These are phyloP conservation scores for Penicillium canariense DNA, from an alignment of 495 filamentous ascomycete genomes.

Conservation along the genomic window DNA sequence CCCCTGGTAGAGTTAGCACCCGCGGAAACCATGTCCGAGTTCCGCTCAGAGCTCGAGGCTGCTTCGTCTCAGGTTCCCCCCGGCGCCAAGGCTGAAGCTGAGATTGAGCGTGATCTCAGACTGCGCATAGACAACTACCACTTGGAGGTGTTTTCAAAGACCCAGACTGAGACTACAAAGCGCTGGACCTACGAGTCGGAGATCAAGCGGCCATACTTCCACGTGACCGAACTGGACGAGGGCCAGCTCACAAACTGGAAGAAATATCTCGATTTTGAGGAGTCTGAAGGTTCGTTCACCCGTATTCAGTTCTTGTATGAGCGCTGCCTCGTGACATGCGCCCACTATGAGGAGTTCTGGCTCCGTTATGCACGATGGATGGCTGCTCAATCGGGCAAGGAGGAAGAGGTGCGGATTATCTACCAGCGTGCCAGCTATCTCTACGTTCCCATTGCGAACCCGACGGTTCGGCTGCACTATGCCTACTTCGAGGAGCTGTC, in stretches of 20 bases:
- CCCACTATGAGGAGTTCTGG: constrained; percentile 98
- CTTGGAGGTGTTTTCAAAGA: constrained; percentile 75
- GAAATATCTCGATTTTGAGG: constrained; percentile 96
- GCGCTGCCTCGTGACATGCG: constrained; percentile 86
- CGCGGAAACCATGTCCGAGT: constrained; percentile 63
- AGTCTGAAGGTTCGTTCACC: constrained; percentile 72
- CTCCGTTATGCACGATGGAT: constrained; percentile 97
- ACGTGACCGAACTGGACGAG: constrained; percentile 88
- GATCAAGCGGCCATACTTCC: constrained; percentile 96
- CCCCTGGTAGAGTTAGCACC: constrained; percentile 73
- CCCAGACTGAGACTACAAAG: constrained; percentile 86
- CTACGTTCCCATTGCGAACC: constrained; percentile 79
- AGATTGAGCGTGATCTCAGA: constrained; percentile 81
- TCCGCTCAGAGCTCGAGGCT: constrained; percentile 66
- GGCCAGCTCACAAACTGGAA: constrained; percentile 87
- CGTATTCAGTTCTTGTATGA: constrained; percentile 87
- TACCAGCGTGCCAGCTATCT: constrained; percentile 83
- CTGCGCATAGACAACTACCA: constrained; percentile 75
- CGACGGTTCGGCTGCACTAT: constrained; percentile 81
- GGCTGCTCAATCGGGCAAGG: constrained; percentile 73
- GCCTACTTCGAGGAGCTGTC: constrained; percentile 91
- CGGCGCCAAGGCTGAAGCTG: constrained; percentile 60
- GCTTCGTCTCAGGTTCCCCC: constrained; percentile 44
- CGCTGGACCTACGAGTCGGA: constrained; percentile 94
- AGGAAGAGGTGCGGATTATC: constrained; percentile 90